Conservation (phyloP, 768 basidiomycete species). For the Coprinopsis cinerea region DNA sequence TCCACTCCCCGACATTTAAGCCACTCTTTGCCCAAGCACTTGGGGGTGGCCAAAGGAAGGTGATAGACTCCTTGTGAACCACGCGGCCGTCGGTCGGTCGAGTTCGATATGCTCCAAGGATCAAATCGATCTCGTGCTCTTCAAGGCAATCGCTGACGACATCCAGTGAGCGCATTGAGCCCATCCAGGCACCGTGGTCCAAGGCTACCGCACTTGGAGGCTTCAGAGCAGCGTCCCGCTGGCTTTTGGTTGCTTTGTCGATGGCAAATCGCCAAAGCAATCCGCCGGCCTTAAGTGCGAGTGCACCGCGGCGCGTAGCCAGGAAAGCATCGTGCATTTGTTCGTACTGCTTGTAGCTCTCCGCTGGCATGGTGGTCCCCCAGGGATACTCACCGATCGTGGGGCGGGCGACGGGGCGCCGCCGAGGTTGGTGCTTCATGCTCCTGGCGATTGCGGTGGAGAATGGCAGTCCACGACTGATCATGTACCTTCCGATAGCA, state of each 20-base stretch:
- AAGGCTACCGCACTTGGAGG: background rate
- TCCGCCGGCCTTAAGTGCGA: constrained; percentile 1
- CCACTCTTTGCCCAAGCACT: background rate
- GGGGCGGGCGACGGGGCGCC: background rate
- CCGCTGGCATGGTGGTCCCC: background rate
- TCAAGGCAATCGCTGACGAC: background rate
- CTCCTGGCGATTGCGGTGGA: background rate
- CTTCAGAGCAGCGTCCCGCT: background rate
- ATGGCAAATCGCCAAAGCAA: constrained; percentile 5
- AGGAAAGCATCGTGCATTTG: background rate
- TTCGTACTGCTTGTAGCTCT: background rate
- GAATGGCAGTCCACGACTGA: background rate
- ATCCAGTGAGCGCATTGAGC: background rate
- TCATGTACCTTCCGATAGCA: background rate
- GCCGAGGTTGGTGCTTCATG: background rate
- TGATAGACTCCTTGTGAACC: background rate
- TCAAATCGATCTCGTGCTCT: background rate
- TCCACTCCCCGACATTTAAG: constrained; percentile 1
- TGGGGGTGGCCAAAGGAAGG: background rate
- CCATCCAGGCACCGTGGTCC: background rate
- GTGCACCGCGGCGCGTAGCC: background rate
- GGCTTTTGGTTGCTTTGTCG: background rate
- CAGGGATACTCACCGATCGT: too few species aligned
- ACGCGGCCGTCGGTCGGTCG: too few species aligned
- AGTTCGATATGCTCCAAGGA: background rate